These are phyloP conservation scores for Rubia balearica DNA, from an alignment of 305 asterid genomes.

Conservation along the genomic window DNA sequence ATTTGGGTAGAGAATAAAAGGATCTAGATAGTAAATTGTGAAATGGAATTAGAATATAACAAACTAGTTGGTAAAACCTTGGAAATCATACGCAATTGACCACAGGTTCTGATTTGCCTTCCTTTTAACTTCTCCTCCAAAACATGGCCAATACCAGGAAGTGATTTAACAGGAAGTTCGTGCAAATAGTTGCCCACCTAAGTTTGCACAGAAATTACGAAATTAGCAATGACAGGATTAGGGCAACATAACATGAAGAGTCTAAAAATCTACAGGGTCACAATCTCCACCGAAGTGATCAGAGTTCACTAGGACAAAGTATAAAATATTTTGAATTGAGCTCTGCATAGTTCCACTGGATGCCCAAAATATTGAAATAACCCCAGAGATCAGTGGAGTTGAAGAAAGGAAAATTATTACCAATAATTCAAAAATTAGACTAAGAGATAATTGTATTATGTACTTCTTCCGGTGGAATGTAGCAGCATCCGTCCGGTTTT, in stretches of 20 bases:
- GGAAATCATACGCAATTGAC: slow-evolving; percentile 52
- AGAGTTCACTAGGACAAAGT: background rate
- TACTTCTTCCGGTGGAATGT: slow-evolving; percentile 74
- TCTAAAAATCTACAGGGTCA: background rate
- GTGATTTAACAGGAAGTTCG: slow-evolving; percentile 86
- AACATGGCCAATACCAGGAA: slow-evolving; percentile 90
- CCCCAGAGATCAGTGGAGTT: background rate
- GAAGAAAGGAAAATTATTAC: background rate
- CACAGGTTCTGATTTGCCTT: slow-evolving; percentile 61
- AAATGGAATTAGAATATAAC: slow-evolving; percentile 3
- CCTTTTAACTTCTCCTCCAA: slow-evolving; percentile 71
- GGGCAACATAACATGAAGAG: background rate
- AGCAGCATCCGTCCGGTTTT: slow-evolving; percentile 86
- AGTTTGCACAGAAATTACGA: slow-evolving; percentile 5
- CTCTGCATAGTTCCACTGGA: background rate
- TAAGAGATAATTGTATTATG: background rate
- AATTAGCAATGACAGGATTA: background rate
- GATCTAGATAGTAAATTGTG: background rate
- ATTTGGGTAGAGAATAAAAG: background rate
- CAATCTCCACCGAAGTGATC: background rate
- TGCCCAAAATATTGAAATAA: background rate
- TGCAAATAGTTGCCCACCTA: slow-evolving; percentile 71
- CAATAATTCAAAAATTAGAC: background rate
- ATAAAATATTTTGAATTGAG: background rate
- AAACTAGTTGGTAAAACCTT: slow-evolving; percentile 36